Conservation (phyloP, 805 yeast genomes). For the Candida sonorensis region DNA sequence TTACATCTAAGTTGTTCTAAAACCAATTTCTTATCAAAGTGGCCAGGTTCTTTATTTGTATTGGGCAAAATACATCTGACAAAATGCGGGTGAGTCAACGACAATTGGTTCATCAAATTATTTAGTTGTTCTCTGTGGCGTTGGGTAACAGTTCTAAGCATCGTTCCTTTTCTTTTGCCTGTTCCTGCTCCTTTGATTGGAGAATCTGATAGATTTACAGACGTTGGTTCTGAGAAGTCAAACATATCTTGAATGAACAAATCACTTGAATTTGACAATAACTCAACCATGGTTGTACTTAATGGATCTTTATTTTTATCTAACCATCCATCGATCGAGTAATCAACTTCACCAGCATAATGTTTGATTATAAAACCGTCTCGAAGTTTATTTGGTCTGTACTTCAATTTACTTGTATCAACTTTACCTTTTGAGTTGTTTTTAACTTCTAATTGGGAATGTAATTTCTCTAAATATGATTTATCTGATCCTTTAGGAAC, state of each 20-base stretch:
- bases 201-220: constrained; percentile 23
- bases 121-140: constrained; percentile 82
- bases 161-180: constrained; percentile 22
- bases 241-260: constrained; percentile 52
- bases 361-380: constrained; percentile 82
- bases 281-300: constrained; percentile 60
- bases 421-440: constrained; percentile 13
- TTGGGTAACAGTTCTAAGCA: constrained; percentile 75
- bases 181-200: constrained; percentile 25
- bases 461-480: constrained; percentile 75
- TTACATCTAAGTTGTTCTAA: constrained; percentile 89
- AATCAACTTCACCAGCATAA: constrained; percentile 96
- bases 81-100: constrained; percentile 88
- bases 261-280: constrained; percentile 54
- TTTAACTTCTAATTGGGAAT: constrained; percentile 52
- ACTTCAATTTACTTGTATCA: constrained; percentile 34
- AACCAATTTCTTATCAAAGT: constrained; percentile 69
- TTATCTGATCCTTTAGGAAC: constrained; percentile 85
- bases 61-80: constrained; percentile 96
- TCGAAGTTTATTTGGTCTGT: constrained; percentile 64
- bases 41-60: constrained; percentile 58
- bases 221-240: constrained; percentile 17
- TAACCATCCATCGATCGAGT: constrained; percentile 86
- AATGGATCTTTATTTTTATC: constrained; percentile 93
- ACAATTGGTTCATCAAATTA: constrained; percentile 63